Conservation (phyloP, 2,329 filamentous ascomycete species). For the Penicillium sp. region DNA sequence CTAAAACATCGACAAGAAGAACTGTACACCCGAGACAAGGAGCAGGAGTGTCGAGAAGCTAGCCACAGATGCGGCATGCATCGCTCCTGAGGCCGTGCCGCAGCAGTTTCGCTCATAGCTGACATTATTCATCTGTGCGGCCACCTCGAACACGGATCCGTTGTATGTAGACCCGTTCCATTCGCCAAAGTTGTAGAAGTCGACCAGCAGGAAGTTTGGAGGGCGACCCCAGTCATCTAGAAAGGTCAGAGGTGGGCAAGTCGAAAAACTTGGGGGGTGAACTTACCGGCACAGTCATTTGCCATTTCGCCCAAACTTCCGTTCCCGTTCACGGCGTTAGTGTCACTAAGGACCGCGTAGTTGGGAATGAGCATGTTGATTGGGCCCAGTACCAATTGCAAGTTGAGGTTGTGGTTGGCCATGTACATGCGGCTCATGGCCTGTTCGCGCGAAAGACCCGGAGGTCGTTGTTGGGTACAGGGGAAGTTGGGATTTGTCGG, state of each 20-base stretch:
- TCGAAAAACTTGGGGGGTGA: background rate
- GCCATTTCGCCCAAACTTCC: conserved; percentile 63
- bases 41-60: conserved; percentile 20
- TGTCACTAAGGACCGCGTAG: conserved; percentile 61
- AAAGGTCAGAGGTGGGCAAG: conserved; percentile 19
- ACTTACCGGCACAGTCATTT: conserved; percentile 54
- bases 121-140: conserved; percentile 65
- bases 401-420: conserved; percentile 87
- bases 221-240: conserved; percentile 56
- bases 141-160: conserved; percentile 72
- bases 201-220: conserved; percentile 74
- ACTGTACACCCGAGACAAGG: conserved; percentile 21
- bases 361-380: conserved; percentile 64
- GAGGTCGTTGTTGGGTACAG: conserved; percentile 71
- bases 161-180: conserved; percentile 35
- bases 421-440: conserved; percentile 65
- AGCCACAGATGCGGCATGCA: conserved; percentile 16
- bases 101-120: conserved; percentile 52
- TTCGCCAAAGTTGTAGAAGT: conserved; percentile 72
- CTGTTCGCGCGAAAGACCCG: conserved; percentile 51
- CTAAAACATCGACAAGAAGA: conserved; percentile 23
- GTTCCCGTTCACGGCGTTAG: conserved; percentile 60
- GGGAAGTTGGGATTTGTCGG: conserved; percentile 64
- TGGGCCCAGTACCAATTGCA: conserved; percentile 63
- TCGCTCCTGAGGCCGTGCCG: conserved; percentile 27